phyloP scores from a whole-genome alignment of 495 filamentous ascomycete genomes.

The Podospora comata region DNA sequence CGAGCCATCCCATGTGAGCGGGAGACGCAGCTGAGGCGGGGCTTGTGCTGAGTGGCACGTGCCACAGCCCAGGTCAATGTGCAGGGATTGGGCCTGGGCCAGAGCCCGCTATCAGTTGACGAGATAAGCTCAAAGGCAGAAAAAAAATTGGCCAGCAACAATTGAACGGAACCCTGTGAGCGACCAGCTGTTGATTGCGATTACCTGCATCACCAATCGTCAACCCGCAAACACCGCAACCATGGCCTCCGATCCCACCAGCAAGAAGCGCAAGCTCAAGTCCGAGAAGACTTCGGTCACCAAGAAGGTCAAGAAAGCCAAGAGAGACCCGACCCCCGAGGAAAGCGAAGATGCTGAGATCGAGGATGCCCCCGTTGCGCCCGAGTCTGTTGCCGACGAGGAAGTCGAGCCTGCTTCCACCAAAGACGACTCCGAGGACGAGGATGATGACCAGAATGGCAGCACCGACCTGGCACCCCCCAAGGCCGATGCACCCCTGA shows the following conservation, averaged over 20 bases:
- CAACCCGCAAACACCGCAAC: conserved; percentile 18
- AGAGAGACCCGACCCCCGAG: conserved; percentile 25
- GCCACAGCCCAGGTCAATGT: neutral
- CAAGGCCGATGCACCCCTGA: conserved; percentile 25
- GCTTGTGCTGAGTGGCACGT: neutral
- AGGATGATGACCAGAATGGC: conserved; percentile 29
- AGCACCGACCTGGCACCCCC: conserved; percentile 17
- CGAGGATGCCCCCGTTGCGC: conserved; percentile 15
- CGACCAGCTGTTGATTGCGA: conserved; percentile 5
- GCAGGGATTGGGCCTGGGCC: conserved; percentile 6
- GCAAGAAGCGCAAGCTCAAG: conserved; percentile 49
- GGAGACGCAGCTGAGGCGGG: too few relatives aligned
- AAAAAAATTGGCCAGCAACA: conserved; percentile 18
- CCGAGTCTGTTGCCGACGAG: conserved; percentile 16
- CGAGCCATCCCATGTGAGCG: conserved; percentile 8
- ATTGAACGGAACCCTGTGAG: neutral
- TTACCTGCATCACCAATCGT: neutral
- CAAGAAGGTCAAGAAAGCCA: conserved; percentile 33
- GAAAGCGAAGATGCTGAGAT: conserved; percentile 26
- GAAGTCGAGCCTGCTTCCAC: conserved; percentile 20
- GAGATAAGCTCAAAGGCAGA: conserved; percentile 16
- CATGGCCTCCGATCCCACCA: conserved; percentile 40
- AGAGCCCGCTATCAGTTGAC: conserved; percentile 9
- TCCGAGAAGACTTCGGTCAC: conserved; percentile 21
- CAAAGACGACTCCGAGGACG: conserved; percentile 25